Percentiles rank a stretch among this genome's conserved stretches.
These are phyloP conservation scores for Symbiodinium natans DNA, from an alignment of 73 alveolate species.

Conservation along the genomic window DNA sequence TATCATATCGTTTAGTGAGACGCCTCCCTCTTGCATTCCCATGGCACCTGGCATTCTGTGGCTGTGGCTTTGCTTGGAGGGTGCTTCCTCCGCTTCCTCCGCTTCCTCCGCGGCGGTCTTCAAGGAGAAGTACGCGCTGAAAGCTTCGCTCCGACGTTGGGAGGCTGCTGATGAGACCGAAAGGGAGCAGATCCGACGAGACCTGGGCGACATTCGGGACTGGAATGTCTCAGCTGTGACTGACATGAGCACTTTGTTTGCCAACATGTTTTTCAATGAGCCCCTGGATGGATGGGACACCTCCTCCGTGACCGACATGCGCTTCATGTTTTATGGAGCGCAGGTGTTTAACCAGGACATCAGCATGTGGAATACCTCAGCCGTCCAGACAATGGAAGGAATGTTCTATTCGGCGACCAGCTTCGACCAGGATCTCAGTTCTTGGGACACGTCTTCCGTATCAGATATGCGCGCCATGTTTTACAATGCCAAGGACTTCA, in stretches of 20 bases:
- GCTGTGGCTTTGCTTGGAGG: too few relatives aligned
- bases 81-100: too few relatives aligned
- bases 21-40: too few relatives aligned
- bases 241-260: neutral
- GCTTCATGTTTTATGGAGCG: conserved; percentile 15
- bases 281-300: conserved; percentile 17
- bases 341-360: neutral
- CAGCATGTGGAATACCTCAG: conserved; percentile 46
- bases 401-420: neutral
- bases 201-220: neutral
- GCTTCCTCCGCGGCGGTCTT: neutral
- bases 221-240: conserved; percentile 3
- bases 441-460: conserved; percentile 37
- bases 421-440: conserved; percentile 23
- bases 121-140: neutral
- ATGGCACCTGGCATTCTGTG: too few relatives aligned
- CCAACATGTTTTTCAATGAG: neutral
- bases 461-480: conserved; percentile 1
- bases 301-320: conserved; percentile 31
- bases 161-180: neutral
- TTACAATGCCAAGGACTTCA: conserved; percentile 8
- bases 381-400: neutral
- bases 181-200: neutral
- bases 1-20: too few relatives aligned
- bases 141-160: neutral